Conservation (phyloP, 2,329 filamentous ascomycete species). For the Didymella pinodella region DNA sequence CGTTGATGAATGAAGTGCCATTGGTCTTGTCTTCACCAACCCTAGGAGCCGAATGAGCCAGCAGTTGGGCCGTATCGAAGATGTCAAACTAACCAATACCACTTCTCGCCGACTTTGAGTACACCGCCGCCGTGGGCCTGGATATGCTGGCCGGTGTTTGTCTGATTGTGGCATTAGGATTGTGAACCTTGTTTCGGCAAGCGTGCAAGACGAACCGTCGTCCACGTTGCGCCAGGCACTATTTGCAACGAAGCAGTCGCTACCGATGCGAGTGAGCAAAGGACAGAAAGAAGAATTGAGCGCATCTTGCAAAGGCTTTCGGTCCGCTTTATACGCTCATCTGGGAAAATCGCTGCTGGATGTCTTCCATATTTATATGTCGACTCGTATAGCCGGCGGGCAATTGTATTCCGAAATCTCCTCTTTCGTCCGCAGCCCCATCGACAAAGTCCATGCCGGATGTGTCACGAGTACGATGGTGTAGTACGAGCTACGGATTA, state of each 20-base stretch:
- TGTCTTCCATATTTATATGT: neutral
- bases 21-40: conserved; percentile 74
- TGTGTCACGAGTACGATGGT: conserved; percentile 24
- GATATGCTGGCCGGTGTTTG: conserved; percentile 62
- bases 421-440: neutral
- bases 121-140: conserved; percentile 73
- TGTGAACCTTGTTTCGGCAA: neutral
- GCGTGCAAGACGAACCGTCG: conserved; percentile 34
- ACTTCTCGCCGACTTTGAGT: conserved; percentile 65
- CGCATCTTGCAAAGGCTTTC: conserved; percentile 31
- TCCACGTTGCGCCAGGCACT: conserved; percentile 52
- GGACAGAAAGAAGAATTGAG: conserved; percentile 16
- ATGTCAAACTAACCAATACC: conserved; percentile 58
- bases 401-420: neutral
- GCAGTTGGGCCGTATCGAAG: neutral
- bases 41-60: conserved; percentile 44
- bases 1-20: conserved; percentile 67
- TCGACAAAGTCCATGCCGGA: conserved; percentile 20
- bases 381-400: neutral
- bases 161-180: conserved; percentile 30
- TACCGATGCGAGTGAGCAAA: conserved; percentile 30
- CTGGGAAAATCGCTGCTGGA: neutral
- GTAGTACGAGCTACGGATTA: conserved; percentile 12
- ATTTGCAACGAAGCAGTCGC: conserved; percentile 48
- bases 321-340: neutral